These are phyloP conservation scores for Cladosporium halotolerans DNA, from an alignment of 2,329 filamentous ascomycete genomes.

Conservation along the genomic window DNA sequence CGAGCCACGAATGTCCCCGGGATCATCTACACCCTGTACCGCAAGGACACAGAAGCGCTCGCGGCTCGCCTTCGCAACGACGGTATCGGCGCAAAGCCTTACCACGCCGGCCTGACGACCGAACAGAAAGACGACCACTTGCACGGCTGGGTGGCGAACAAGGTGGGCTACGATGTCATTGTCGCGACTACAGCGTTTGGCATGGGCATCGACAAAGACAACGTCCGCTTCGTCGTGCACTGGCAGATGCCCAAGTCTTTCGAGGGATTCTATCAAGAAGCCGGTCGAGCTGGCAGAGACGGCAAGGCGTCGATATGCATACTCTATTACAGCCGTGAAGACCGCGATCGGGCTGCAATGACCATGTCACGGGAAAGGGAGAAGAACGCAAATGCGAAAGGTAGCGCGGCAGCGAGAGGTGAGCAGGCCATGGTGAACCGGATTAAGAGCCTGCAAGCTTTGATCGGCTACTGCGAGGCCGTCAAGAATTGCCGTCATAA, in stretches of 20 bases:
- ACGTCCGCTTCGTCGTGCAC: conserved; percentile 90
- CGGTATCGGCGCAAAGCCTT: conserved; percentile 66
- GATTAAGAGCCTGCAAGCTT: conserved; percentile 42
- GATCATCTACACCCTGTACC: conserved; percentile 73
- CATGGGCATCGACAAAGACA: conserved; percentile 95
- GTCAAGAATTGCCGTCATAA: conserved; percentile 68
- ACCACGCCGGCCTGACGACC: conserved; percentile 64
- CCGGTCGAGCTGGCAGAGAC: conserved; percentile 82
- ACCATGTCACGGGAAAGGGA: conserved; percentile 43
- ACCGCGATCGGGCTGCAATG: conserved; percentile 65
- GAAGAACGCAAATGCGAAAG: conserved; percentile 25
- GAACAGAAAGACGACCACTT: conserved; percentile 64
- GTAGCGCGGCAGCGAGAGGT: conserved; percentile 41
- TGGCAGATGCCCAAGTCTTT: conserved; percentile 93
- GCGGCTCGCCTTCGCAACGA: conserved; percentile 59
- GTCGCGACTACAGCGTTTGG: conserved; percentile 94
- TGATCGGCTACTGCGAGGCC: conserved; percentile 78
- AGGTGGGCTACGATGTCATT: conserved; percentile 77
- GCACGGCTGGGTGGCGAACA: conserved; percentile 64
- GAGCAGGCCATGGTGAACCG: conserved; percentile 37
- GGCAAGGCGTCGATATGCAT: conserved; percentile 82
- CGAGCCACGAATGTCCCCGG: conserved; percentile 62
- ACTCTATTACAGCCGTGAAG: conserved; percentile 84
- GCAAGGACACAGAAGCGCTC: conserved; percentile 67
- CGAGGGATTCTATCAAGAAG: conserved; percentile 94